Conservation (phyloP, 106 monocot genomes). For the Dioscorea alata region DNA sequence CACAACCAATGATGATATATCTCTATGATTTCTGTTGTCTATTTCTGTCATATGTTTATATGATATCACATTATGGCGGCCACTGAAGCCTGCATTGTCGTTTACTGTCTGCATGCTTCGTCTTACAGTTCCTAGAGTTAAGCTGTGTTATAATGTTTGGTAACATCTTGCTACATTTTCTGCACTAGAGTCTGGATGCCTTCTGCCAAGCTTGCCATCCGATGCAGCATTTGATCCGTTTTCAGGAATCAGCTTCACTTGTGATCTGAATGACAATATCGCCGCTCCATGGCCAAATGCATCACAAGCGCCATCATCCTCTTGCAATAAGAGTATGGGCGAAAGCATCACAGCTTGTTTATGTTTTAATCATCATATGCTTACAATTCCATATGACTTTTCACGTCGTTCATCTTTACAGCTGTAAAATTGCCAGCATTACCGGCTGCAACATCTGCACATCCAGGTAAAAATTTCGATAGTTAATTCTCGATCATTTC, state of each 20-base stretch:
- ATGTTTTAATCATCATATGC: background rate
- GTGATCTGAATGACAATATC: slow-evolving; percentile 98
- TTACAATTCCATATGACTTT: background rate
- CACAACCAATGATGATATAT: too few species aligned
- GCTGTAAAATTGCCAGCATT: slow-evolving; percentile 70
- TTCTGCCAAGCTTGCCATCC: slow-evolving; percentile 91
- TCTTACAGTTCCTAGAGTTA: too few species aligned
- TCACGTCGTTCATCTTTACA: slow-evolving; percentile 24
- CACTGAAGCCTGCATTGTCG: too few species aligned
- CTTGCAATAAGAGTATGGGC: slow-evolving; percentile 71
- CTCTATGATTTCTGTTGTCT: background rate
- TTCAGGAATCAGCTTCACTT: slow-evolving; percentile 92
- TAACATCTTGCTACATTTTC: background rate
- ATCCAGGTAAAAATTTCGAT: slow-evolving; percentile 36
- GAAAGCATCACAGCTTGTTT: background rate
- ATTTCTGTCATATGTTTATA: background rate
- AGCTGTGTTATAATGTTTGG: too few species aligned
- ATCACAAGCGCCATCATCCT: slow-evolving; percentile 41
- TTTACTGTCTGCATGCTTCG: too few species aligned
- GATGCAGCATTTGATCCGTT: slow-evolving; percentile 79
- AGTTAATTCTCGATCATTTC: background rate
- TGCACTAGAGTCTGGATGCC: slow-evolving; percentile 78
- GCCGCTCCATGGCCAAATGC: slow-evolving; percentile 96
- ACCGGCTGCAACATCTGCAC: slow-evolving; percentile 78
- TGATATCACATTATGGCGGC: too few species aligned